Evolutionary conservation across 371 early-diverging fungal genomes (phyloP).

Genomic region (Polyrhizophydium stewartii): DNA sequence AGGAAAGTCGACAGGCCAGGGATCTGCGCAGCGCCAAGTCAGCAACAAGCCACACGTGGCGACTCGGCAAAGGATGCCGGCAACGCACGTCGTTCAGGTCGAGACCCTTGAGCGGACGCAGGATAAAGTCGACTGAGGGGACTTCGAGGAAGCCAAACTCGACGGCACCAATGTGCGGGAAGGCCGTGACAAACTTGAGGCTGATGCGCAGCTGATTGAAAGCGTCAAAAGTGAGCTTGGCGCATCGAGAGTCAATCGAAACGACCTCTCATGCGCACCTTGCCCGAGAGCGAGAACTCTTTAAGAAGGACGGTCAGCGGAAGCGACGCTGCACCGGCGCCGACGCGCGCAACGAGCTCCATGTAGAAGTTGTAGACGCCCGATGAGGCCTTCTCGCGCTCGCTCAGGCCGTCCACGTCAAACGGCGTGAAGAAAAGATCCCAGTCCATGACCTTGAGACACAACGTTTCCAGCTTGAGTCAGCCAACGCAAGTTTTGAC

Average conservation of each 20-base stretch:
- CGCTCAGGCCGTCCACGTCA: slow-evolving; percentile 61
- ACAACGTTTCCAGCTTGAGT: not conserved
- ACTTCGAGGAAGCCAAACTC: slow-evolving; percentile 84
- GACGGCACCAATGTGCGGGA: slow-evolving; percentile 84
- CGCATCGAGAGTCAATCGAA: not conserved
- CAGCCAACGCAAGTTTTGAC: not conserved
- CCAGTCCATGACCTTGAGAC: slow-evolving; percentile 82
- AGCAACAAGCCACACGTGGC: too few relatives aligned
- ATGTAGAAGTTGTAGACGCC: slow-evolving; percentile 77
- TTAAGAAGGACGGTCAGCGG: slow-evolving; percentile 90
- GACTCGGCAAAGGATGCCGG: too few relatives aligned
- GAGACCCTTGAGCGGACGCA: slow-evolving; percentile 80
- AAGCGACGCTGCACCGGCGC: slow-evolving; percentile 82
- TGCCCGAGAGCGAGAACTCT: slow-evolving; percentile 85
- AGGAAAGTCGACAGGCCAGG: slow-evolving; percentile 80
- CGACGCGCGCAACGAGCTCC: slow-evolving; percentile 85
- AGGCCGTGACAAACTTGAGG: slow-evolving; percentile 74
- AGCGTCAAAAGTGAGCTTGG: not conserved
- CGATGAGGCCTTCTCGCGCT: slow-evolving; percentile 15
- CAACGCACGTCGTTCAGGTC: slow-evolving; percentile 63
- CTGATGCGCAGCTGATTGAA: slow-evolving; percentile 58
- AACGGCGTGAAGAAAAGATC: slow-evolving; percentile 84
- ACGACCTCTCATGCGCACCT: slow-evolving; percentile 17
- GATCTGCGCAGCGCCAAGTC: too few relatives aligned
- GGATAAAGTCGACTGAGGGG: slow-evolving; percentile 88